A percentile compares a stretch with the other conserved stretches of the same genome.
phyloP scores from a whole-genome alignment of 257 asterid genomes.

The Plantago major region DNA sequence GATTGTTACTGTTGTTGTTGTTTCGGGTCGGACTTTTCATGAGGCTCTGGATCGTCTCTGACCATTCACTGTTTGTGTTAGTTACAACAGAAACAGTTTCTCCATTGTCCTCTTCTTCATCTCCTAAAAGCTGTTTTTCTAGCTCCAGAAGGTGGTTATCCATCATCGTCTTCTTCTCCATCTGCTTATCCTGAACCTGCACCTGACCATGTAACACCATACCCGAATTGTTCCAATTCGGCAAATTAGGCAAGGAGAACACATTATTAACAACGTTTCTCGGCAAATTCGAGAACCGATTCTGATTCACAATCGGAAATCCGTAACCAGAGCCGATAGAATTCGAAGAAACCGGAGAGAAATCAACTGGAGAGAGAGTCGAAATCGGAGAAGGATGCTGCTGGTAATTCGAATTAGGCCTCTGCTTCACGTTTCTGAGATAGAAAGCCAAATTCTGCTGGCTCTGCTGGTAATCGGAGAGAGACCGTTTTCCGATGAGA shows the following conservation, averaged over 20 bases:
- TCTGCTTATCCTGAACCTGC: slow-evolving; percentile 20
- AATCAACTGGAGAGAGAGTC: slow-evolving; percentile 53
- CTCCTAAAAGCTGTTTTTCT: slow-evolving; percentile 68
- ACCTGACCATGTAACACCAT: slow-evolving; percentile 9
- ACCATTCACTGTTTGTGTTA: slow-evolving; percentile 68
- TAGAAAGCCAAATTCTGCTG: slow-evolving; percentile 46
- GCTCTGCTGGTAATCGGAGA: slow-evolving; percentile 39
- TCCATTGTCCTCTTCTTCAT: slow-evolving; percentile 42
- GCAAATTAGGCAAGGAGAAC: slow-evolving; percentile 33
- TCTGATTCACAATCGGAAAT: slow-evolving; percentile 49
- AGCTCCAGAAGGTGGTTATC: slow-evolving; percentile 57
- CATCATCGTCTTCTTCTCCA: slow-evolving; percentile 44
- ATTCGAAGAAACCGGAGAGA: slow-evolving; percentile 34
- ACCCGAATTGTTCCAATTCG: slow-evolving; percentile 10
- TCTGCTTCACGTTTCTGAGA: slow-evolving; percentile 63
- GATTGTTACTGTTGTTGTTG: slow-evolving; percentile 13
- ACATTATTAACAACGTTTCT: slow-evolving; percentile 16
- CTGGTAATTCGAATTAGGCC: slow-evolving; percentile 47
- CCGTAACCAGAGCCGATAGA: slow-evolving; percentile 39
- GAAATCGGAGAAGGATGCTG: slow-evolving; percentile 51
- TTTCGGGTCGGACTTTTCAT: slow-evolving; percentile 12
- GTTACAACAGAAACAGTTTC: slow-evolving; percentile 52
- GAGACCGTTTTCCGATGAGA: slow-evolving; percentile 60
- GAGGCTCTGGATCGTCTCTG: slow-evolving; percentile 58
- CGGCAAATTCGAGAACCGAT: slow-evolving; percentile 38